Evolutionary conservation across 2,329 filamentous ascomycete genomes (phyloP).

Genomic region (Hypoxylon sp.): DNA sequence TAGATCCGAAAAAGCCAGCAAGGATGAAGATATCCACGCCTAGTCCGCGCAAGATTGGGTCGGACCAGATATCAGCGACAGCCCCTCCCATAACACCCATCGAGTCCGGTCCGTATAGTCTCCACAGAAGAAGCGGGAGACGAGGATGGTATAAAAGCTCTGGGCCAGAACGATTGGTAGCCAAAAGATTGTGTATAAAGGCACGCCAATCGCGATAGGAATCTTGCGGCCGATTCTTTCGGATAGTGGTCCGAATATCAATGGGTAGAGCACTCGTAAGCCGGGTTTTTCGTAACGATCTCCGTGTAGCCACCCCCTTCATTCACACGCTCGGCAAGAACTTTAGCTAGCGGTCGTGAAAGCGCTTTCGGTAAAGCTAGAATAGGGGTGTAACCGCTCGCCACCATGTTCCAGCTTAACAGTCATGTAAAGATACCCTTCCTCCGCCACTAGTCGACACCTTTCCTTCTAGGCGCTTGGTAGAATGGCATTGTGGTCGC

Average conservation of each 20-base stretch:
- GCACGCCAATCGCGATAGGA: conserved; percentile 27
- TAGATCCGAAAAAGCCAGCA: background rate
- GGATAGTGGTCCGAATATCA: background rate
- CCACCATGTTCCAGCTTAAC: conserved; percentile 35
- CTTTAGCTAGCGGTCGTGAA: conserved; percentile 15
- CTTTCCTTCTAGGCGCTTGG: conserved; percentile 1
- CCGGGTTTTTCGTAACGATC: conserved; percentile 9
- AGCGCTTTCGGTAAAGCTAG: conserved; percentile 37
- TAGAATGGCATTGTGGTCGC: conserved; percentile 11
- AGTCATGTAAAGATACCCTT: conserved; percentile 20
- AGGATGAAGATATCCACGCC: background rate
- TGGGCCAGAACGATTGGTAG: background rate
- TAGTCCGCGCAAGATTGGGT: background rate
- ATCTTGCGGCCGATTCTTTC: too few species aligned
- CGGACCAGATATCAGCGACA: background rate
- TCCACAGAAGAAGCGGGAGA: background rate
- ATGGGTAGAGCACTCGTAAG: conserved; percentile 25
- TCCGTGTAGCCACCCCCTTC: background rate
- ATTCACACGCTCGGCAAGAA: conserved; percentile 13
- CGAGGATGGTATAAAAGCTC: background rate
- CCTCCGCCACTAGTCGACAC: background rate
- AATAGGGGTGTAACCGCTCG: conserved; percentile 42
- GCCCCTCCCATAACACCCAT: background rate
- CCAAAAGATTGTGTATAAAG: background rate
- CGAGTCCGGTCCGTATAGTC: background rate